Percentiles rank a stretch among this genome's conserved stretches.
These are phyloP conservation scores for Hypoxylon intermedium DNA, from an alignment of 495 filamentous ascomycete species.

Conservation along the genomic window DNA sequence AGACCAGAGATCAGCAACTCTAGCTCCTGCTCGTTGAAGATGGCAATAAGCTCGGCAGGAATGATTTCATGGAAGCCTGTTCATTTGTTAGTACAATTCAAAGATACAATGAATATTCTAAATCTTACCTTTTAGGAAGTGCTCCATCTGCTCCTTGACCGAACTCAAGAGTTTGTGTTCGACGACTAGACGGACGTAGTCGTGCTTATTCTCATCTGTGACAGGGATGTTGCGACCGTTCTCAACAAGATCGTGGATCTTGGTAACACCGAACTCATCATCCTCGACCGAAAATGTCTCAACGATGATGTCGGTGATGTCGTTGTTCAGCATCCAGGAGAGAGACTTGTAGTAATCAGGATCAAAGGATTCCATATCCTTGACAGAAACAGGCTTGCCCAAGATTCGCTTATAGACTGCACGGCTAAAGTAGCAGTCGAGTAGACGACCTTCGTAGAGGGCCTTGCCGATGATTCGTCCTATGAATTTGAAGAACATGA, in stretches of 20 bases:
- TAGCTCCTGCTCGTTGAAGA: conserved; percentile 98
- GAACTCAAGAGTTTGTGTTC: conserved; percentile 90
- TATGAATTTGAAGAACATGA: conserved; percentile 99
- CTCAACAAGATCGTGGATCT: conserved; percentile 84
- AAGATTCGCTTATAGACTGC: conserved; percentile 98
- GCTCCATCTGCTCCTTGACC: conserved; percentile 90
- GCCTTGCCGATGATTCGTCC: conserved; percentile 98
- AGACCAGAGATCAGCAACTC: conserved; percentile 96
- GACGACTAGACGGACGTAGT: conserved; percentile 92
- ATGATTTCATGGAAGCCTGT: conserved; percentile 98
- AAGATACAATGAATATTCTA: neutral
- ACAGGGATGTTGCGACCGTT: conserved; percentile 92
- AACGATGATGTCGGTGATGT: conserved; percentile 98
- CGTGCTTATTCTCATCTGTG: conserved; percentile 97
- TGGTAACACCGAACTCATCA: conserved; percentile 87
- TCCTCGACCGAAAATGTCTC: conserved; percentile 95
- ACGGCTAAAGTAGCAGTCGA: conserved; percentile 98
- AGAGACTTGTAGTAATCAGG: conserved; percentile 99
- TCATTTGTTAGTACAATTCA: conserved; percentile 29
- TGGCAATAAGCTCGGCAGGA: conserved; percentile 88
- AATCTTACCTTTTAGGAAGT: conserved; percentile 85
- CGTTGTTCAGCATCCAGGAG: conserved; percentile 97
- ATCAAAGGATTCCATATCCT: conserved; percentile 99
- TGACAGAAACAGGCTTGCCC: conserved; percentile 91
- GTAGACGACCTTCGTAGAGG: conserved; percentile 91